Evolutionary conservation across 2,329 filamentous ascomycete genomes (phyloP).

Genomic region (Diaporthe destruens): DNA sequence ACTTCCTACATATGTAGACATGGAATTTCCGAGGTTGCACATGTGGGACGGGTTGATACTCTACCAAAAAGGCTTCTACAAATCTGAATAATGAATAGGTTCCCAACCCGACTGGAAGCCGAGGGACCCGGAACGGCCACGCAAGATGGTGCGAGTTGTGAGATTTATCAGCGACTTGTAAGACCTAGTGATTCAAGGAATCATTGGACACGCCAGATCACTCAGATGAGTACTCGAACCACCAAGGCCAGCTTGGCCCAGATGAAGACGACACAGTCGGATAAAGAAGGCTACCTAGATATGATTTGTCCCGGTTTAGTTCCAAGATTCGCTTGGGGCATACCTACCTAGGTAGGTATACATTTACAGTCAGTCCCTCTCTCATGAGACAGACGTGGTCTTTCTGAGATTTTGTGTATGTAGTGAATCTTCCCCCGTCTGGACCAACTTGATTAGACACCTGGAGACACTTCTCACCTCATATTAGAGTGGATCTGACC

Average conservation of each 20-base stretch:
- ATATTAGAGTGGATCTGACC: too few species aligned
- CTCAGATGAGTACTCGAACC: not conserved
- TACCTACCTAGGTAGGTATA: too few species aligned
- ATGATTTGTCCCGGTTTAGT: not conserved
- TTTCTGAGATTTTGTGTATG: not conserved
- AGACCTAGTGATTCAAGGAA: not conserved
- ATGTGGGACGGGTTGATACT: rapidly evolving
- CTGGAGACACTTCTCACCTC: too few species aligned
- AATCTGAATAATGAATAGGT: not conserved
- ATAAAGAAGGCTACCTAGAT: conserved; percentile 1
- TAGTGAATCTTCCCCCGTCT: not conserved
- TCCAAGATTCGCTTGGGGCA: not conserved
- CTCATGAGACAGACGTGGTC: not conserved
- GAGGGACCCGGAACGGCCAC: not conserved
- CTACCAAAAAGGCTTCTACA: not conserved
- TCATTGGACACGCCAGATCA: not conserved
- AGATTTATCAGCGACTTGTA: too few species aligned
- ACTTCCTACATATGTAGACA: too few species aligned
- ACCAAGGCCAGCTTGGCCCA: not conserved
- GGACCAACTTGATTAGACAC: not conserved
- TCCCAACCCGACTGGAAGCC: not conserved
- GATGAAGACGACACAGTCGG: not conserved
- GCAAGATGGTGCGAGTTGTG: not conserved
- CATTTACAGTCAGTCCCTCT: not conserved
- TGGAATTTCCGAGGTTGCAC: not conserved